These are phyloP conservation scores for Lepidium campestre DNA, from an alignment of 441 rosid species.

Conservation along the genomic window DNA sequence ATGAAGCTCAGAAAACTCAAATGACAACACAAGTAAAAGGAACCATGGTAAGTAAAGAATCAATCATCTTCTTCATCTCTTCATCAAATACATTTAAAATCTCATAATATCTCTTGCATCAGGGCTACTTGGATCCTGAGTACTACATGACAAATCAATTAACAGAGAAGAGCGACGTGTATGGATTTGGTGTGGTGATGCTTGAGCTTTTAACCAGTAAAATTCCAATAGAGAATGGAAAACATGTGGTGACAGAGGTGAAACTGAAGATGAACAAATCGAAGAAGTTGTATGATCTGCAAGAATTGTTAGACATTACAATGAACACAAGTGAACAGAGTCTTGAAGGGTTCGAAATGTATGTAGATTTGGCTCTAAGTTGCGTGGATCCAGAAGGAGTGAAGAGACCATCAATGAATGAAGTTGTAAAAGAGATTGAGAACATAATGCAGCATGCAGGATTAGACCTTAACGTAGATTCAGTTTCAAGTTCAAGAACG, in stretches of 20 bases:
- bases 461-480: constrained; percentile 54
- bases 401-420: constrained; percentile 70
- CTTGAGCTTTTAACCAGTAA: constrained; percentile 56
- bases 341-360: constrained; percentile 53
- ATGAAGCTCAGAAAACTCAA: constrained; percentile 36
- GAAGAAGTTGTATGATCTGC: constrained; percentile 54
- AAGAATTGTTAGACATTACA: constrained; percentile 47
- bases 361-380: constrained; percentile 58
- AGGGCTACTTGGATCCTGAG: constrained; percentile 89
- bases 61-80: not conserved
- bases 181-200: constrained; percentile 75
- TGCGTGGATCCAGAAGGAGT: constrained; percentile 59
- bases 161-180: constrained; percentile 86
- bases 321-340: constrained; percentile 27
- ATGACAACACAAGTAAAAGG: constrained; percentile 82
- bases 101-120: not conserved
- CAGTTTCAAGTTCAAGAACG: constrained; percentile 44
- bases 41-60: constrained; percentile 59
- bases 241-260: constrained; percentile 68
- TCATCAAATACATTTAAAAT: not conserved
- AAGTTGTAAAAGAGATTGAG: constrained; percentile 75
- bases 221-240: constrained; percentile 66
- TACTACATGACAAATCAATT: constrained; percentile 79
- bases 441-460: constrained; percentile 56
- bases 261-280: constrained; percentile 45